Evolutionary conservation across 164 flowering plant genomes (phyloP).

Genomic region (Tetrastigma voinierianum): DNA sequence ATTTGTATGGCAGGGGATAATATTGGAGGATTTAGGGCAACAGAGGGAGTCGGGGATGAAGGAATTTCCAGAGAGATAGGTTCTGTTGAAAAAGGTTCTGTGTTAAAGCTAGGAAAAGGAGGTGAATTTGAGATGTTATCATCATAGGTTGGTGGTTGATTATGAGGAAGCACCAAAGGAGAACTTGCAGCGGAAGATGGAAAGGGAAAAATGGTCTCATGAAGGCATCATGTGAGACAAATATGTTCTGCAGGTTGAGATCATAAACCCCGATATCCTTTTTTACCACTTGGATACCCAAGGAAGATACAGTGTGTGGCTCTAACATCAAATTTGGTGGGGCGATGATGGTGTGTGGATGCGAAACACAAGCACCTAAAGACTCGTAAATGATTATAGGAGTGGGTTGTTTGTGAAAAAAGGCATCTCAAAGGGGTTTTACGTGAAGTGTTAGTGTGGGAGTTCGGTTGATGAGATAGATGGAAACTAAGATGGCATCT

Average conservation of each 20-base stretch:
- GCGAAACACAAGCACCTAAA: conserved; percentile 23
- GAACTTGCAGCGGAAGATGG: neutral
- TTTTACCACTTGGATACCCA: conserved; percentile 15
- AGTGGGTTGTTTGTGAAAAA: conserved; percentile 11
- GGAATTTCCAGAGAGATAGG: conserved; percentile 3
- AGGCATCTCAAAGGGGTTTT: conserved; percentile 15
- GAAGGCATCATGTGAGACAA: conserved; percentile 16
- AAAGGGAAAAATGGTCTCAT: neutral
- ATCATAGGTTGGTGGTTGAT: conserved; percentile 6
- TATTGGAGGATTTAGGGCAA: conserved; percentile 3
- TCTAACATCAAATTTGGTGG: conserved; percentile 14
- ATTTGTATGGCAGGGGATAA: neutral
- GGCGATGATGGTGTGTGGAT: conserved; percentile 3
- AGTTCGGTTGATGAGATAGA: conserved; percentile 20
- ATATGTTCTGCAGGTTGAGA: conserved; percentile 6
- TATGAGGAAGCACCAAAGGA: neutral
- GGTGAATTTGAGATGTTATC: neutral
- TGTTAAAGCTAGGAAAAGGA: neutral
- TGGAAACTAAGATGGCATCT: conserved; percentile 9
- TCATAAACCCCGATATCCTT: conserved; percentile 17
- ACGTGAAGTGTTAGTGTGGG: conserved; percentile 1
- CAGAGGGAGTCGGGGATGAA: conserved; percentile 5
- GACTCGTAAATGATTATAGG: neutral
- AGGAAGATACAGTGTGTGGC: conserved; percentile 16
- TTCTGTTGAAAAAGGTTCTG: neutral